Conservation (phyloP, 441 rosid species). For the Hura crepitans region DNA sequence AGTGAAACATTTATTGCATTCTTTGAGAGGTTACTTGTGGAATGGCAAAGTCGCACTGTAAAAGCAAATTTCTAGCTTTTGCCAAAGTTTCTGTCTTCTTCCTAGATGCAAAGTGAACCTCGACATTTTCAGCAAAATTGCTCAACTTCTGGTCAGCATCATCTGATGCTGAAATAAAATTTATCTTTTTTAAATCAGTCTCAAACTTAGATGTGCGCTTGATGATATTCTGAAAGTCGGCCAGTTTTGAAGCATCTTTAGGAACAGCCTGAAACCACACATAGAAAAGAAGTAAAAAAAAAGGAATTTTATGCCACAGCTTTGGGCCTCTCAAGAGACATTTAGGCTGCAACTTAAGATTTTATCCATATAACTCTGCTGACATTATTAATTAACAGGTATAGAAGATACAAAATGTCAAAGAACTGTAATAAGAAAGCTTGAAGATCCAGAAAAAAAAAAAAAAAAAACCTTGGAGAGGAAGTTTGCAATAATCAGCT, state of each 20-base stretch:
- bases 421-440: background rate
- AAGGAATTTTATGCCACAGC: slow-evolving; percentile 12
- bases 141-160: slow-evolving; percentile 63
- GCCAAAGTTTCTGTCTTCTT: slow-evolving; percentile 82
- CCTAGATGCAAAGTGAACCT: slow-evolving; percentile 90
- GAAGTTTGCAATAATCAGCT: slow-evolving; percentile 69
- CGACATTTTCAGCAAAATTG: slow-evolving; percentile 79
- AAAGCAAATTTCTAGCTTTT: slow-evolving; percentile 77
- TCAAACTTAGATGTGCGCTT: slow-evolving; percentile 71
- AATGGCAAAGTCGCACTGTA: slow-evolving; percentile 66
- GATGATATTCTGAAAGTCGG: slow-evolving; percentile 76
- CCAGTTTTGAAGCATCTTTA: slow-evolving; percentile 84
- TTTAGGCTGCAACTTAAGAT: background rate
- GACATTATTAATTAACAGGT: no score
- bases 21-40: slow-evolving; percentile 53
- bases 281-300: background rate
- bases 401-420: no score
- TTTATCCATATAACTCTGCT: no score
- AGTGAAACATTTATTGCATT: slow-evolving; percentile 11
- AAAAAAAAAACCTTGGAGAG: slow-evolving; percentile 85
- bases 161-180: slow-evolving; percentile 67
- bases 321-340: no score
- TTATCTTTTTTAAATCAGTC: slow-evolving; percentile 54
- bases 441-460: slow-evolving; percentile 2
- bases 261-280: slow-evolving; percentile 72